A percentile compares a stretch with the other conserved stretches of the same genome.
Conservation (phyloP, 1,284 basidiomycete species). For the Ustilago cynodontis region DNA sequence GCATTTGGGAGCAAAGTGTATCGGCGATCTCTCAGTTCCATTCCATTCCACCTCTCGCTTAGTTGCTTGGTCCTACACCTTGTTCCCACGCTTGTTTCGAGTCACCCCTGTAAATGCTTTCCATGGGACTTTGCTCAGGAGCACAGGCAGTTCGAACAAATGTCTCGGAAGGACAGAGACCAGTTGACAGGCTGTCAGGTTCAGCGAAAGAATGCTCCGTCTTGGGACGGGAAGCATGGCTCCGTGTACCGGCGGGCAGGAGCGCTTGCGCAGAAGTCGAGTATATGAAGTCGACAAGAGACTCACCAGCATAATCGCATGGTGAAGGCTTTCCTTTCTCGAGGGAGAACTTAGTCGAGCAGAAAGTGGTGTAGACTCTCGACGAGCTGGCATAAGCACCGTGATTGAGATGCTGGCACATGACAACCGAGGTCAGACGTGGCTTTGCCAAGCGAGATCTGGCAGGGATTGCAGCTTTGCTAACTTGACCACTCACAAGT, state of each 20-base stretch:
- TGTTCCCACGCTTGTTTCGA: constrained; percentile 5
- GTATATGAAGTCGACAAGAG: not conserved
- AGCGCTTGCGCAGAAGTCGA: not conserved
- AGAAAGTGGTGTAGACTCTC: not conserved
- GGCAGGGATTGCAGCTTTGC: not conserved
- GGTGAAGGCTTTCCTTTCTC: no score
- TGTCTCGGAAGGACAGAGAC: not conserved
- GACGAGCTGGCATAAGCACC: not conserved
- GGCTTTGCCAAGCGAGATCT: constrained; percentile 6
- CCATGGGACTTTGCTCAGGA: no score
- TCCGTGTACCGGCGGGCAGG: not conserved
- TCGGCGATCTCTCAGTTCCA: not conserved
- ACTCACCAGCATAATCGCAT: not conserved
- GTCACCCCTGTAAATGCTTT: not conserved
- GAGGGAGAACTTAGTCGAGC: no score
- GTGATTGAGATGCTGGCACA: constrained; percentile 5
- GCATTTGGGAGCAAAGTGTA: not conserved
- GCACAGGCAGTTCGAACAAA: no score
- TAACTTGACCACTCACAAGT: not conserved
- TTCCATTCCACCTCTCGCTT: constrained; percentile 2
- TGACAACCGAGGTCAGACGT: not conserved
- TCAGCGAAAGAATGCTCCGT: not conserved
- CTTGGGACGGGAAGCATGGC: not conserved
- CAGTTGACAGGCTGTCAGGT: not conserved
- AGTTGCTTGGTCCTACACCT: not conserved